Evolutionary conservation across 345 rosid species (phyloP), one percentile per base, ranked within the genome.

Genomic region (Salix caprea): DNA sequence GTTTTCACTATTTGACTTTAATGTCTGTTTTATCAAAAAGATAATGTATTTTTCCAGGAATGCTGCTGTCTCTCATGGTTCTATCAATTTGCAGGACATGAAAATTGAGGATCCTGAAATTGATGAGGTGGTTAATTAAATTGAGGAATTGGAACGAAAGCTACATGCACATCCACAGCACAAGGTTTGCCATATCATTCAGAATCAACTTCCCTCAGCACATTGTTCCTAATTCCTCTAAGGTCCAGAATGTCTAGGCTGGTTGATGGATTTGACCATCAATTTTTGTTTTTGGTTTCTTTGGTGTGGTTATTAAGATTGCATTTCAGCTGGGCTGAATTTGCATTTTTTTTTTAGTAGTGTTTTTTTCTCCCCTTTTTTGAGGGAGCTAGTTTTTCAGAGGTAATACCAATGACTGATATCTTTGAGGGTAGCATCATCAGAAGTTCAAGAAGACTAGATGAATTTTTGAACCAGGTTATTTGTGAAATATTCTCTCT

Each of bases 381-480:
- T 78, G 86, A 94, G 99, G 98, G 97, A 44, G 89, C 97, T 67
- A 94, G 80, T 79, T 94, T 96, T 87, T 91, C 92, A 30, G 99
- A 96, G 78, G 89, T 96, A 46, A 94, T 94, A 78, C 94, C 90
- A 77, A 94, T 90, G 98, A 96, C 99, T 18, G 97, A 94, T 84
- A 94, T 94, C 77, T 96, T 96, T 81, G 98, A 96, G 84, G 99
- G 99, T 65, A 96, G 99, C 76, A 89, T 96, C 76, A 90, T 94
- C 69, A 88, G 97, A 78, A 96, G 97, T 79, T 94, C 94, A 61
- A 88, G 99, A 87, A 87, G 97, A 82, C 94, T 94, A 3, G 99
- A 92, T 62, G 99, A 96, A 83, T 96, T 96, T 87, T 72, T 96
- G 91, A 94, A 91, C 83, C 98, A 94, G 97, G 98, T 94, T 83